Base-by-base conservation (phyloP, 306 rosid genomes). In the Lathyrus tuberosus region DNA sequence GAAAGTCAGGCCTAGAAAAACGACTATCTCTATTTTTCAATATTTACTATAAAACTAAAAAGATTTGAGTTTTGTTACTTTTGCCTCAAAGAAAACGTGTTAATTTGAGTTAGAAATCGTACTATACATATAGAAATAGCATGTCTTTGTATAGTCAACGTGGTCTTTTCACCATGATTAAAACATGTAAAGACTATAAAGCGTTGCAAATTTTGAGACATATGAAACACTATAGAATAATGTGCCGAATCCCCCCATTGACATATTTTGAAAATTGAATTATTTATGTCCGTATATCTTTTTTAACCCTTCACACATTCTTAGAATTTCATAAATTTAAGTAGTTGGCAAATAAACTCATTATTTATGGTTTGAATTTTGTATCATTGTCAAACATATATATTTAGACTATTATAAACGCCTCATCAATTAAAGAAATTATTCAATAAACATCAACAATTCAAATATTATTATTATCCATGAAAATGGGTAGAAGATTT, bases 141-240 rank as follows among this genome's bases (percentile, higher is more conserved):
- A n/a, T 24, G 11, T 17, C 24, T 47, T 47, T 47, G 22, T 47
- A 51, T 18, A 17, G 57, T 51, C 57, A 51, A 54, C n/a, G 16
- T 24, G 37, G n/a, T n/a, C 35, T 24, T 54, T 24, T 54, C 61
- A 24, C 61, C 61, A 11, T 54, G 24, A 54, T 6, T 28, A 28
- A 26, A 57, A 57, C n/a, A 57, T 57, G 17, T 28, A 3, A 57
- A 56, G 18, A 14, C 10, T 13, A 33, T 6, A 57, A 30, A 14
- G 40, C 28, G 40, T 57, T 57, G 40, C 40, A 57, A 57, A 57
- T 57, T 28, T 28, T 28, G 10, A 57, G 62, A 28, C 62, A 28
- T 6, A 6, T 57, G 7, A 53, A 53, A 24, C 11, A n/a, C 2
- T 8, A n/a, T n/a, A 20, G 15, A 37, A 18, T 62, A 61, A 10